A percentile compares a stretch with the other conserved stretches of the same genome.
phyloP scores from a whole-genome alignment of 208 protist species.

The Acanthamoeba healyi region DNA sequence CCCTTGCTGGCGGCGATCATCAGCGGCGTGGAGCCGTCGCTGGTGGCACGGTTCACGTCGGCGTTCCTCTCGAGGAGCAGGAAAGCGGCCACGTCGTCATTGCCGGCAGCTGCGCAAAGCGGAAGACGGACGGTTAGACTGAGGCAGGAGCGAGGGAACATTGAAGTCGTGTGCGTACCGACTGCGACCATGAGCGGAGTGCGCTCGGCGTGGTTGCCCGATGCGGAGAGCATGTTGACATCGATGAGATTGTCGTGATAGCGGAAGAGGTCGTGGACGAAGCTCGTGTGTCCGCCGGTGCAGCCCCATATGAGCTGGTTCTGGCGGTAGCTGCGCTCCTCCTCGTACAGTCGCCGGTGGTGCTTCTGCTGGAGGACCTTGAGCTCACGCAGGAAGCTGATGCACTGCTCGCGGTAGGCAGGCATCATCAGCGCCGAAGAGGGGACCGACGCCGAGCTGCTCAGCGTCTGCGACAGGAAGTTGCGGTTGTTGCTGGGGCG shows the following conservation, averaged over 20 bases:
- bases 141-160: background rate
- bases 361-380: constrained; percentile 53
- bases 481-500: background rate
- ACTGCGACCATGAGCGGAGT: constrained; percentile 52
- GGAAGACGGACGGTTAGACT: background rate
- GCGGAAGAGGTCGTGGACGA: constrained; percentile 42
- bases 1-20: constrained; percentile 64
- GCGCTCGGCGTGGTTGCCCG: constrained; percentile 54
- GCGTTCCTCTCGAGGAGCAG: constrained; percentile 32
- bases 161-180: background rate
- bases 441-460: background rate
- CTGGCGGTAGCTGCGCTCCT: constrained; percentile 36
- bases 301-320: constrained; percentile 51
- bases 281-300: constrained; percentile 44
- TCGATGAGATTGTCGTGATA: constrained; percentile 35
- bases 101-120: background rate
- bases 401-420: constrained; percentile 13
- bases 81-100: background rate
- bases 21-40: constrained; percentile 54
- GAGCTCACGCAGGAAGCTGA: constrained; percentile 41
- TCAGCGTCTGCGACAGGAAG: background rate
- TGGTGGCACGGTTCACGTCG: constrained; percentile 26
- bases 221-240: constrained; percentile 51
- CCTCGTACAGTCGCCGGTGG: constrained; percentile 37
- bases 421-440: background rate